Percentiles rank a stretch among this genome's conserved stretches.
phyloP scores from a whole-genome alignment of 495 filamentous ascomycete species.

The Penicillium odoratum region DNA sequence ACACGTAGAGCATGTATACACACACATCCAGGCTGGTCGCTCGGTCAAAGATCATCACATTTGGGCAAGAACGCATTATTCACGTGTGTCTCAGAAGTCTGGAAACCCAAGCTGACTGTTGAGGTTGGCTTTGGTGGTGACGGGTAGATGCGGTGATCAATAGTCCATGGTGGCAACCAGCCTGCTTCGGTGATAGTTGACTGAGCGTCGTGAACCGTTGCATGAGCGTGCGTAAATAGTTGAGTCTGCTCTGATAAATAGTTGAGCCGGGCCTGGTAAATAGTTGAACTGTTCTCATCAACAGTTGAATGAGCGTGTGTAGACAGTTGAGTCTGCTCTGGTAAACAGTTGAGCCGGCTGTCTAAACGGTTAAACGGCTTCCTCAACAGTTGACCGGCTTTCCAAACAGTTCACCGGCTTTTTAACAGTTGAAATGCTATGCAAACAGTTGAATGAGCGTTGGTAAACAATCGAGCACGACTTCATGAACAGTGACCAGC shows the following conservation, averaged over 20 bases:
- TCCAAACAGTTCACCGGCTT: no score
- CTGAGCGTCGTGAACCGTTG: background rate
- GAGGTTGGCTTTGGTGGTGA: conserved; percentile 1
- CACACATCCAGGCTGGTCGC: conserved; percentile 1
- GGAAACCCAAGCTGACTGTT: background rate
- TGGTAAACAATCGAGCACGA: background rate
- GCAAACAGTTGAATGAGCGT: background rate
- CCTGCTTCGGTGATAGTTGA: background rate
- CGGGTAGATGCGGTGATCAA: background rate
- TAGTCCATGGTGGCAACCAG: background rate
- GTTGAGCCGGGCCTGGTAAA: background rate
- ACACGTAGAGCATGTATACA: background rate
- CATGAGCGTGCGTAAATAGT: background rate
- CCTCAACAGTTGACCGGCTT: no score
- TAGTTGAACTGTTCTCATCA: no score
- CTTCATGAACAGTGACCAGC: background rate
- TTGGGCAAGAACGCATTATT: conserved; percentile 1
- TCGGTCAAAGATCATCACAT: conserved; percentile 3
- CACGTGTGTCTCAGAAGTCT: background rate
- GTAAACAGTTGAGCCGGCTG: no score
- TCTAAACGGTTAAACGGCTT: no score
- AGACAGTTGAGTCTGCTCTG: no score
- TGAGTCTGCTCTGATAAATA: background rate
- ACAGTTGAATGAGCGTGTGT: no score
- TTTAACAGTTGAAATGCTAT: no score